These are phyloP conservation scores for Fennellomyces sp. DNA, from an alignment of 371 early-diverging fungal genomes.

Conservation along the genomic window DNA sequence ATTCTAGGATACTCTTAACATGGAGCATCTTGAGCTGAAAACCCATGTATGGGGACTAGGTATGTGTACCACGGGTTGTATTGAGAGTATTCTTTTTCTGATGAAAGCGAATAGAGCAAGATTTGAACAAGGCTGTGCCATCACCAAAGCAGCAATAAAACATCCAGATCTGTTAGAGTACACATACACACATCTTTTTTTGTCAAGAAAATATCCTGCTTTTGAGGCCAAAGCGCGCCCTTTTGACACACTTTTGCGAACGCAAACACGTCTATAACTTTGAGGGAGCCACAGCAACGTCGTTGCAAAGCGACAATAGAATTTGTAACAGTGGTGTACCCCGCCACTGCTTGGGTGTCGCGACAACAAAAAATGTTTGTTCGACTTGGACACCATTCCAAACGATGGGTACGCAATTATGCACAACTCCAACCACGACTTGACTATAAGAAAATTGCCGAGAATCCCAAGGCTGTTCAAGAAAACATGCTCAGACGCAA, in stretches of 20 bases:
- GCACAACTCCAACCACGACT: constrained; percentile 45
- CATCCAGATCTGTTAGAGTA: constrained; percentile 2
- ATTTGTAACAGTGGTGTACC: too few relatives aligned
- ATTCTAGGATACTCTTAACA: constrained; percentile 64
- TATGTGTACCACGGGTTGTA: constrained; percentile 2
- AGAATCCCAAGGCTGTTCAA: constrained; percentile 49
- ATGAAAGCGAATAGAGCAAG: constrained; percentile 13
- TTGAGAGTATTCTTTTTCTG: background rate
- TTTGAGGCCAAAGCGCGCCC: too few relatives aligned
- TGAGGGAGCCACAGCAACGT: too few relatives aligned
- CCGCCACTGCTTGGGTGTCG: too few relatives aligned
- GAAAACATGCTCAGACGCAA: constrained; percentile 62
- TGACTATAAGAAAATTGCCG: constrained; percentile 61
- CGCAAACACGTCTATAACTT: too few relatives aligned
- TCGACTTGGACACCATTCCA: background rate
- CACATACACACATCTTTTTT: background rate
- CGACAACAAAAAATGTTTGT: too few relatives aligned
- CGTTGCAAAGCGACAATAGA: too few relatives aligned
- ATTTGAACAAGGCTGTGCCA: constrained; percentile 19
- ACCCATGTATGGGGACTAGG: constrained; percentile 78
- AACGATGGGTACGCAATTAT: background rate
- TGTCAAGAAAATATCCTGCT: too few relatives aligned
- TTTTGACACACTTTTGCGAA: too few relatives aligned
- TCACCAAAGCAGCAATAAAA: constrained; percentile 13
- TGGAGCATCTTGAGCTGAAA: constrained; percentile 77